These are phyloP conservation scores for Agaricus subrufescens DNA, from an alignment of 768 basidiomycete genomes.

Conservation along the genomic window DNA sequence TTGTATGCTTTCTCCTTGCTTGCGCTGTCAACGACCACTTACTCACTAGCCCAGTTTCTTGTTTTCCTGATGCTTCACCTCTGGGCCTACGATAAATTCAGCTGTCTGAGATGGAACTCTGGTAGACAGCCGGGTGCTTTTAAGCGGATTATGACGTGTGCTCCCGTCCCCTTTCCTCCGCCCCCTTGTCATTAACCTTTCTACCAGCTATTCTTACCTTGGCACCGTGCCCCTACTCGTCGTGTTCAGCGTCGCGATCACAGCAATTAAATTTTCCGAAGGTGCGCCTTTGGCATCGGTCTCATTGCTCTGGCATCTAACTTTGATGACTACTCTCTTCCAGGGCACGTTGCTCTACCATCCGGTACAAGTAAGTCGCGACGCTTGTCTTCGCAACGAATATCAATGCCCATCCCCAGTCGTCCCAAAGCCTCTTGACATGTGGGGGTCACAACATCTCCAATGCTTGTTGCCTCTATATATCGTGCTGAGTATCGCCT, in stretches of 20 bases:
- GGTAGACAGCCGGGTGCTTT: slow-evolving; percentile 81
- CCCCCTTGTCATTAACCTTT: slow-evolving; percentile 14
- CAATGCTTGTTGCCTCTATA: slow-evolving; percentile 64
- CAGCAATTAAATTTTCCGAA: slow-evolving; percentile 68
- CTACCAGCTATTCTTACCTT: slow-evolving; percentile 71
- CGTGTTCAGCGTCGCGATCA: slow-evolving; percentile 57
- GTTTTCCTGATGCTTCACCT: slow-evolving; percentile 66
- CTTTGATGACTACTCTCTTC: background rate
- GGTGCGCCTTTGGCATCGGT: slow-evolving; percentile 33
- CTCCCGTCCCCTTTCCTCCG: slow-evolving; percentile 10
- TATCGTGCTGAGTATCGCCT: slow-evolving; percentile 66
- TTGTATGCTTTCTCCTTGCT: slow-evolving; percentile 53
- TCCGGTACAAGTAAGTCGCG: slow-evolving; percentile 27
- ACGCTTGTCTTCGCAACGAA: background rate
- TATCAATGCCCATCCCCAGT: slow-evolving; percentile 30
- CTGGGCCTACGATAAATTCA: slow-evolving; percentile 77
- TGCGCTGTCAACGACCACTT: slow-evolving; percentile 20
- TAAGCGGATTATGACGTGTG: slow-evolving; percentile 86
- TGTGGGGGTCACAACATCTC: slow-evolving; percentile 42
- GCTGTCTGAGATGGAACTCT: slow-evolving; percentile 69
- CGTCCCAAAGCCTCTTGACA: slow-evolving; percentile 48
- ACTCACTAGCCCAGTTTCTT: slow-evolving; percentile 47
- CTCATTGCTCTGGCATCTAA: background rate
- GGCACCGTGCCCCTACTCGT: slow-evolving; percentile 62
- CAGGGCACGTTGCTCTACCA: slow-evolving; percentile 36